These are phyloP conservation scores for Auricularia sp. DNA, from an alignment of 768 basidiomycete species.

Conservation along the genomic window DNA sequence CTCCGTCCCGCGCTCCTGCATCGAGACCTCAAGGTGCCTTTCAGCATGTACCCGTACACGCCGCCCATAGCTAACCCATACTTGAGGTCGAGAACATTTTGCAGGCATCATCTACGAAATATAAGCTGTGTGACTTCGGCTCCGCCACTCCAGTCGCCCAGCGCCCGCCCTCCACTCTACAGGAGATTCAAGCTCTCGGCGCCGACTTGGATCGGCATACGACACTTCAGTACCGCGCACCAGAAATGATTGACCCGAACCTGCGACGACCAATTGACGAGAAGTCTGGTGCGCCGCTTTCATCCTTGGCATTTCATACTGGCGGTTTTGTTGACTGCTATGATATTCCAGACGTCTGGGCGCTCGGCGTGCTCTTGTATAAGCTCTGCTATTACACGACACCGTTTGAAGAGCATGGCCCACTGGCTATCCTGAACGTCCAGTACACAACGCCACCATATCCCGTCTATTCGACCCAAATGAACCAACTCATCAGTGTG, in stretches of 20 bases:
- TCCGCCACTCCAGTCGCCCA: conserved; percentile 69
- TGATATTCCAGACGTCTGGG: conserved; percentile 70
- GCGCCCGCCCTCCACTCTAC: conserved; percentile 62
- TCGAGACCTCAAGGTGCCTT: conserved; percentile 73
- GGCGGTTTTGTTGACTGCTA: background rate
- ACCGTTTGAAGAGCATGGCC: conserved; percentile 96
- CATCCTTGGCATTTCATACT: background rate
- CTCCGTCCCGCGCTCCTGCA: conserved; percentile 84
- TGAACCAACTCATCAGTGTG: conserved; percentile 76
- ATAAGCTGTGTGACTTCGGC: conserved; percentile 97
- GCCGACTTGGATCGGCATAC: conserved; percentile 90
- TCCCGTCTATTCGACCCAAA: conserved; percentile 72
- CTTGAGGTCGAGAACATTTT: conserved; percentile 88
- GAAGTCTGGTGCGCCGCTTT: conserved; percentile 42
- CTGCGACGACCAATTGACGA: conserved; percentile 77
- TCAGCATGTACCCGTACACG: background rate
- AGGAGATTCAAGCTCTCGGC: conserved; percentile 81
- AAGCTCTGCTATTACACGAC: conserved; percentile 99
- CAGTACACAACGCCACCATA: conserved; percentile 88
- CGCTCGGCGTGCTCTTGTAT: conserved; percentile 90
- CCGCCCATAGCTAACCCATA: background rate
- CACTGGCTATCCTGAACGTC: conserved; percentile 91
- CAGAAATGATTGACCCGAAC: conserved; percentile 94
- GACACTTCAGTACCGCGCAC: conserved; percentile 95
- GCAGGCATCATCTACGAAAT: conserved; percentile 70